These are phyloP conservation scores for Aureobasidium sp. DNA, from an alignment of 2,329 filamentous ascomycete genomes.

Conservation along the genomic window DNA sequence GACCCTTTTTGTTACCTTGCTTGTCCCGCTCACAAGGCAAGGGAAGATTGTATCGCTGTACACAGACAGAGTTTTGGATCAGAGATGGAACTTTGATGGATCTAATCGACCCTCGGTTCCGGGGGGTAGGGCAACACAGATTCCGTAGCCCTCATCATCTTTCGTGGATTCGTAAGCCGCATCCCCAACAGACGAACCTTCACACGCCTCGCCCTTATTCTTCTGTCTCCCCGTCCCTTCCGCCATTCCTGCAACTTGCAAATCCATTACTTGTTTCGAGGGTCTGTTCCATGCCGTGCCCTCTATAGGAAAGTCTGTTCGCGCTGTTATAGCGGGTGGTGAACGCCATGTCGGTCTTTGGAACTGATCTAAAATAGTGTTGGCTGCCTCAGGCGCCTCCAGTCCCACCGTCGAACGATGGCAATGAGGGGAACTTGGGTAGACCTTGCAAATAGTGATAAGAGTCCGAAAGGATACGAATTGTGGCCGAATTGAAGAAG, in stretches of 20 bases:
- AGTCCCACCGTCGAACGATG: not conserved
- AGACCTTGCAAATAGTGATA: slow-evolving; percentile 5
- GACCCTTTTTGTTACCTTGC: not conserved
- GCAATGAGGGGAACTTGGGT: not conserved
- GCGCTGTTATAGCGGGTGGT: not conserved
- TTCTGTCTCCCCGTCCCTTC: not conserved
- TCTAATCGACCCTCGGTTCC: slow-evolving; percentile 9
- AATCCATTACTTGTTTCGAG: not conserved
- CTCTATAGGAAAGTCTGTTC: not conserved
- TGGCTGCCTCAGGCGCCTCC: not conserved
- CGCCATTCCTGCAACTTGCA: not conserved
- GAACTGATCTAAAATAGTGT: not conserved
- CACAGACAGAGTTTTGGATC: not conserved
- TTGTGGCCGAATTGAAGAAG: not conserved
- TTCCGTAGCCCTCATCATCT: not conserved
- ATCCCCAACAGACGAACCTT: slow-evolving; percentile 7
- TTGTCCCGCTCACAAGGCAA: not conserved
- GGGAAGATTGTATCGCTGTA: not conserved
- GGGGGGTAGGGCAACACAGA: not conserved
- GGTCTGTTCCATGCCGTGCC: not conserved
- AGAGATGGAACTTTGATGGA: not conserved
- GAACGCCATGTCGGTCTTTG: not conserved
- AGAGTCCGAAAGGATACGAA: not conserved
- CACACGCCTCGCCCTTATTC: not conserved
- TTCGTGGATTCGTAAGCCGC: slow-evolving; percentile 3